Conservation (phyloP, 1,284 basidiomycete species). For the Tilletiaria anomala region DNA sequence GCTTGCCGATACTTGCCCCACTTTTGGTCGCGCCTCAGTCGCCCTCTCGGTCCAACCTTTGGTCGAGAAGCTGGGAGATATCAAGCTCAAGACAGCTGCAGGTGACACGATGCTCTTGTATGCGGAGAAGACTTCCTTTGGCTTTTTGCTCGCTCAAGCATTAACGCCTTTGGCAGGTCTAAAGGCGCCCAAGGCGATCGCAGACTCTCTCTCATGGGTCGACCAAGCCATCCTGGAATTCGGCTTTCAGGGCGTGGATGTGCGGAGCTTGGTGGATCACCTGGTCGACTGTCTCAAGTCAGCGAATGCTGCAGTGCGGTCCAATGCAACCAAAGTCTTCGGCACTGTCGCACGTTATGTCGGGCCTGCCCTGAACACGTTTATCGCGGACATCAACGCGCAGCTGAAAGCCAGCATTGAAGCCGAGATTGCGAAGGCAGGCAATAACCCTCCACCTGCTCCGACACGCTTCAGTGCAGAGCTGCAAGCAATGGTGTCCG, state of each 20-base stretch:
- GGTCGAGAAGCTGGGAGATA: slow-evolving; percentile 86
- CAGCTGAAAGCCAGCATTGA: slow-evolving; percentile 83
- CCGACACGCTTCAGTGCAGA: slow-evolving; percentile 45
- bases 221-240: slow-evolving; percentile 81
- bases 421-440: slow-evolving; percentile 85
- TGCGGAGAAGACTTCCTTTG: slow-evolving; percentile 82
- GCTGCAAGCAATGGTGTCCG: slow-evolving; percentile 43
- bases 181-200: slow-evolving; percentile 92
- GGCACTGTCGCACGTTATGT: slow-evolving; percentile 85
- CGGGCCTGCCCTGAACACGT: slow-evolving; percentile 74
- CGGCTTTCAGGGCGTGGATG: slow-evolving; percentile 69
- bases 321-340: slow-evolving; percentile 83
- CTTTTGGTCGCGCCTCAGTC: slow-evolving; percentile 71
- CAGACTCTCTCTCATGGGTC: slow-evolving; percentile 80
- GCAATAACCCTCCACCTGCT: slow-evolving; percentile 61
- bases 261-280: slow-evolving; percentile 76
- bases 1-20: slow-evolving; percentile 63
- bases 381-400: slow-evolving; percentile 85
- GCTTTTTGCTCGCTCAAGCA: slow-evolving; percentile 78
- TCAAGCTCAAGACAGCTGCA: slow-evolving; percentile 94
- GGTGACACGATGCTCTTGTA: slow-evolving; percentile 69
- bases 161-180: slow-evolving; percentile 12
- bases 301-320: slow-evolving; percentile 83
- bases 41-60: slow-evolving; percentile 72
- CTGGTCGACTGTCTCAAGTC: slow-evolving; percentile 75